Evolutionary conservation across 2,329 filamentous ascomycete species (phyloP).

Genomic region (Ascochyta fabae): DNA sequence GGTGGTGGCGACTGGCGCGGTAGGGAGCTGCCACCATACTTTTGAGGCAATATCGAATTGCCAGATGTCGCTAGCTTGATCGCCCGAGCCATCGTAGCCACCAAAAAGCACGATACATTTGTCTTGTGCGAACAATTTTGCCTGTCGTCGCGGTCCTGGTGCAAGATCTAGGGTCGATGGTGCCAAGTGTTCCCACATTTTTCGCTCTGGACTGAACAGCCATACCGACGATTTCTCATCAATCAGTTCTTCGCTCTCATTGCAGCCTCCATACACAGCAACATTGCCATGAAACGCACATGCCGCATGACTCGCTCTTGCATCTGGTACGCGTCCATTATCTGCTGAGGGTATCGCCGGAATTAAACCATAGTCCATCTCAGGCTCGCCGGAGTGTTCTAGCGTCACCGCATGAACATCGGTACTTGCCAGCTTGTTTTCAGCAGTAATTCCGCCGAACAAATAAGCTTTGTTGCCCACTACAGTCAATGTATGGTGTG

Average conservation of each 20-base stretch:
- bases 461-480: slow-evolving; percentile 54
- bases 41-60: slow-evolving; percentile 30
- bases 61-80: slow-evolving; percentile 36
- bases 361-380: slow-evolving; percentile 51
- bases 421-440: slow-evolving; percentile 48
- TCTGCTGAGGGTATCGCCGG: slow-evolving; percentile 48
- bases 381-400: slow-evolving; percentile 38
- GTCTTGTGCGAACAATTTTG: slow-evolving; percentile 31
- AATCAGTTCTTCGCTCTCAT: slow-evolving; percentile 40
- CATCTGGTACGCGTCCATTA: slow-evolving; percentile 40
- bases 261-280: slow-evolving; percentile 50
- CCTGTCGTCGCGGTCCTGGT: slow-evolving; percentile 30
- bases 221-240: slow-evolving; percentile 50
- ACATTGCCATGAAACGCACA: slow-evolving; percentile 50
- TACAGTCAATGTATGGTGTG: slow-evolving; percentile 51
- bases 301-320: slow-evolving; percentile 50
- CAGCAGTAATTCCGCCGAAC: slow-evolving; percentile 51
- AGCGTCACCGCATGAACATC: slow-evolving; percentile 52
- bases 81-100: slow-evolving; percentile 32
- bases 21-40: slow-evolving; percentile 35
- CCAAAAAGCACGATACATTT: slow-evolving; percentile 35
- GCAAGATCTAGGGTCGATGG: slow-evolving; percentile 22
- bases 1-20: slow-evolving; percentile 36
- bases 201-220: slow-evolving; percentile 47
- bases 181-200: slow-evolving; percentile 33